A percentile compares a stretch with the other conserved stretches of the same genome.
Conservation (phyloP, 106 monocot genomes). For the Iris macrosiphon region DNA sequence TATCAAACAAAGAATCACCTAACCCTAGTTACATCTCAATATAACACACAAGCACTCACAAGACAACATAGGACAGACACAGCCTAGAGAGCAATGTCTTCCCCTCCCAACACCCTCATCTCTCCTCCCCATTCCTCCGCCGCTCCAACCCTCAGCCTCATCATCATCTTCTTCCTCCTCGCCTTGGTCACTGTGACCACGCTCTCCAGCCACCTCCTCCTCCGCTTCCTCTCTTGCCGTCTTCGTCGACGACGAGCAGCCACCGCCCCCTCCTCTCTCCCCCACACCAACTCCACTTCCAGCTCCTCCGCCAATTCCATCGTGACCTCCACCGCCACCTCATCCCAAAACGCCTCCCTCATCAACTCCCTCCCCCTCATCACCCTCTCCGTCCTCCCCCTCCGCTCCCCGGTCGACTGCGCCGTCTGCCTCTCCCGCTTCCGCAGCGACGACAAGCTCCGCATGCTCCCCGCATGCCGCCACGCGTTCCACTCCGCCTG, state of each 20-base stretch:
- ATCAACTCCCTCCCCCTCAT: slow-evolving; percentile 5
- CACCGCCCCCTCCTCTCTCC: neutral
- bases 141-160: neutral
- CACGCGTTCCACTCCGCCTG: slow-evolving; percentile 31
- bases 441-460: slow-evolving; percentile 8
- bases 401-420: slow-evolving; percentile 7
- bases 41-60: no score
- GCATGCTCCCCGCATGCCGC: slow-evolving; percentile 28
- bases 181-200: neutral
- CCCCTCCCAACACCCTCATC: neutral
- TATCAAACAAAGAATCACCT: no score
- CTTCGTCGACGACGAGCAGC: no score
- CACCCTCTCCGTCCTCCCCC: neutral
- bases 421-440: slow-evolving; percentile 29
- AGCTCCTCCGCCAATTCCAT: neutral
- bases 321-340: no score
- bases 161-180: neutral
- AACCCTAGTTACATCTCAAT: no score
- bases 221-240: slow-evolving; percentile 2
- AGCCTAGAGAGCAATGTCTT: neutral
- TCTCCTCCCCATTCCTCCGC: neutral
- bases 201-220: slow-evolving; percentile 9
- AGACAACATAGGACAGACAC: neutral
- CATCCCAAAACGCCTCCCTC: neutral
- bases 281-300: neutral